phyloP scores from a whole-genome alignment of 768 basidiomycete genomes.

The Thelephora ganbajun region DNA sequence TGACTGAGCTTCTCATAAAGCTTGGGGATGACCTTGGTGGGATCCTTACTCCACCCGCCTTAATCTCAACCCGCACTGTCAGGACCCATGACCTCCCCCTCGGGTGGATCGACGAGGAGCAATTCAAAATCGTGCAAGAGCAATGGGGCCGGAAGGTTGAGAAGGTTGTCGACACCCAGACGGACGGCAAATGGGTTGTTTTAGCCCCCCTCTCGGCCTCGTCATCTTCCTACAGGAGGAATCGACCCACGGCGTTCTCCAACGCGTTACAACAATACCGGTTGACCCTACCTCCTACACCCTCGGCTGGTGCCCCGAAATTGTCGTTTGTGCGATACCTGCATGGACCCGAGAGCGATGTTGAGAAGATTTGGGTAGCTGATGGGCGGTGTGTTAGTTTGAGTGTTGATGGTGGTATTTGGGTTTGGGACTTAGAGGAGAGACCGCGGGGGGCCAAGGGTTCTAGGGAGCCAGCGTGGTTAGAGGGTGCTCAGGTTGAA shows the following conservation, averaged over 20 bases:
- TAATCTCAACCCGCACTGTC: constrained; percentile 45
- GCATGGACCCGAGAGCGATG: constrained; percentile 53
- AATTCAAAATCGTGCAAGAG: constrained; percentile 48
- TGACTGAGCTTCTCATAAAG: constrained; percentile 63
- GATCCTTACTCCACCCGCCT: constrained; percentile 25
- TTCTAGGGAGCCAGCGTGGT: constrained; percentile 2
- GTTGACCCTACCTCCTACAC: constrained; percentile 40
- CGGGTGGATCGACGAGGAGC: constrained; percentile 58
- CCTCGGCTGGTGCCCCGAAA: constrained; percentile 41
- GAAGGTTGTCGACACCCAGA: constrained; percentile 58
- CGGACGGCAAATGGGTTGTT: constrained; percentile 79
- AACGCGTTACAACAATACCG: constrained; percentile 64
- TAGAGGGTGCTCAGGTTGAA: constrained; percentile 16
- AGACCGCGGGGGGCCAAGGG: constrained; percentile 24
- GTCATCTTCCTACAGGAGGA: constrained; percentile 1
- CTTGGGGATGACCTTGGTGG: constrained; percentile 1
- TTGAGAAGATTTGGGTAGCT: constrained; percentile 55
- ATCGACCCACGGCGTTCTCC: constrained; percentile 22
- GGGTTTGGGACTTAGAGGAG: constrained; percentile 79
- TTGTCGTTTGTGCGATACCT: constrained; percentile 60
- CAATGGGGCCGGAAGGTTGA: constrained; percentile 70
- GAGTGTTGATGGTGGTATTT: constrained; percentile 56
- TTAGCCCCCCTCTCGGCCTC: constrained; percentile 33
- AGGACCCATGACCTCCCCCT: constrained; percentile 59
- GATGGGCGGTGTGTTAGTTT: constrained; percentile 77